Conservation (phyloP, 2,329 filamentous ascomycete species). For the Laburnicola sp. region DNA sequence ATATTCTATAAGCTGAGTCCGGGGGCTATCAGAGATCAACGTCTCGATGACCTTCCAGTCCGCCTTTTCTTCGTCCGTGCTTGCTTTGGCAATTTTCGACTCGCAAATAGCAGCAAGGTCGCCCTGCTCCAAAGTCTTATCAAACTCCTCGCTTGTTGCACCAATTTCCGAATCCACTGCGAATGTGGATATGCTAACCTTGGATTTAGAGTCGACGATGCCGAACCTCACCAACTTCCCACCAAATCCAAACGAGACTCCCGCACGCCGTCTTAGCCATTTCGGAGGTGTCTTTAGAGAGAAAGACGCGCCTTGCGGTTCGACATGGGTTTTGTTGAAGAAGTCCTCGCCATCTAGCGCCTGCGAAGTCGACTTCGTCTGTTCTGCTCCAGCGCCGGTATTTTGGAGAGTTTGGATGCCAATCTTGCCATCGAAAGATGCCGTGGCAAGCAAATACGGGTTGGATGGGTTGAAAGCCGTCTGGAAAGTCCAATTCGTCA, state of each 20-base stretch:
- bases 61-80: conserved; percentile 87
- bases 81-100: conserved; percentile 72
- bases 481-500: conserved; percentile 99
- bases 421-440: conserved; percentile 96
- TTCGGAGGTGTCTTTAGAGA: conserved; percentile 82
- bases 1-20: conserved; percentile 82
- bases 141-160: conserved; percentile 82
- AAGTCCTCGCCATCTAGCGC: conserved; percentile 91
- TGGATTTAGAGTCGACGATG: conserved; percentile 70
- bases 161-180: conserved; percentile 84
- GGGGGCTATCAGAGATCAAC: conserved; percentile 80
- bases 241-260: conserved; percentile 92
- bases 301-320: conserved; percentile 89
- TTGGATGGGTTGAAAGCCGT: conserved; percentile 94
- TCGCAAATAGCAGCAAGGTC: conserved; percentile 80
- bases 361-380: conserved; percentile 59
- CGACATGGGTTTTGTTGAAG: conserved; percentile 88
- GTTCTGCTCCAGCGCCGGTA: conserved; percentile 76
- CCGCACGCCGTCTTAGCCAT: conserved; percentile 84
- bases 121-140: conserved; percentile 76
- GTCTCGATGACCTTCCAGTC: conserved; percentile 96
- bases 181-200: conserved; percentile 82
- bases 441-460: conserved; percentile 87
- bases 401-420: conserved; percentile 92
- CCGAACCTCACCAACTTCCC: conserved; percentile 84